A percentile compares a stretch with the other conserved stretches of the same genome.
These are phyloP conservation scores for Elongisporangium prolatum DNA, from an alignment of 352 stramenopile genomes.

Conservation along the genomic window DNA sequence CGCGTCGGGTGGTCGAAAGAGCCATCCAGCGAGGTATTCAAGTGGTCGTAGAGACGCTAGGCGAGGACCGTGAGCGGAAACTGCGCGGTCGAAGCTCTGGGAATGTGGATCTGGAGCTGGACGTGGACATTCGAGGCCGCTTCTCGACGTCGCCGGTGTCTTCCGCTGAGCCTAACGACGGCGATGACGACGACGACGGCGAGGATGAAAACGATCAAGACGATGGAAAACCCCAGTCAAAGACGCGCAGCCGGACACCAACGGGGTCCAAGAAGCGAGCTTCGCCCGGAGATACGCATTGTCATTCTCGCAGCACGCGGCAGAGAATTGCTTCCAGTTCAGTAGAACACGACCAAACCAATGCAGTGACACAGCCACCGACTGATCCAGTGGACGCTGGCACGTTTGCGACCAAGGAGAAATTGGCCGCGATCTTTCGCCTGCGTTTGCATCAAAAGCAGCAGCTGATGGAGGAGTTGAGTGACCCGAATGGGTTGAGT, in stretches of 20 bases:
- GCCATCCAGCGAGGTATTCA: slow-evolving; percentile 22
- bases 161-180: slow-evolving; percentile 1
- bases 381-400: background rate
- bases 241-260: slow-evolving; percentile 1
- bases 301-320: background rate
- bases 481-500: slow-evolving; percentile 4
- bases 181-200: slow-evolving; percentile 8
- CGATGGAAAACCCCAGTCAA: background rate
- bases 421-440: slow-evolving; percentile 61
- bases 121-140: slow-evolving; percentile 41
- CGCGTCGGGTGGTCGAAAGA: background rate
- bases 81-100: slow-evolving; percentile 19
- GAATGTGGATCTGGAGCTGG: slow-evolving; percentile 51
- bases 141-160: slow-evolving; percentile 8
- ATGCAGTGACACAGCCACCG: background rate
- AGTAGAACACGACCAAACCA: background rate
- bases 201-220: slow-evolving; percentile 10
- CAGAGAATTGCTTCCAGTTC: background rate
- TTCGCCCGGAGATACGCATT: background rate
- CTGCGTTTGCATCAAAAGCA: slow-evolving; percentile 44
- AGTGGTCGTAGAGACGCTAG: slow-evolving; percentile 40
- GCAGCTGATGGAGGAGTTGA: slow-evolving; percentile 30
- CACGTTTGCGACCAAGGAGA: slow-evolving; percentile 26
- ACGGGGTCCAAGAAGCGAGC: slow-evolving; percentile 2
- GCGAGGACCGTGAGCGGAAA: slow-evolving; percentile 45